Percentiles rank a stretch among this genome's conserved stretches.
Conservation (phyloP, 1,284 basidiomycete genomes). For the Phenoliferia sp. region DNA sequence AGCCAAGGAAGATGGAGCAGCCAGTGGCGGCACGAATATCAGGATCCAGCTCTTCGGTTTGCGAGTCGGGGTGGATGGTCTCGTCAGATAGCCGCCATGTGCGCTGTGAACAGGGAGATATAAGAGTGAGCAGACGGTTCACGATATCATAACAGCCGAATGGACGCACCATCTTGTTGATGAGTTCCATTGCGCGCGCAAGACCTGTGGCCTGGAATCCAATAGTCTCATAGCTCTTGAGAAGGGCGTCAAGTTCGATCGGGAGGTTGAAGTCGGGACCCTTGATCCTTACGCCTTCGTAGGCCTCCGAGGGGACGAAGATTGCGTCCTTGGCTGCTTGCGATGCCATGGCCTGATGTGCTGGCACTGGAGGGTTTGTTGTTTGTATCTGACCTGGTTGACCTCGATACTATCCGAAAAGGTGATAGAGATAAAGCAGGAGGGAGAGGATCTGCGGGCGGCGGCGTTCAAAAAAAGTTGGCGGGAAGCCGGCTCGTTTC, state of each 20-base stretch:
- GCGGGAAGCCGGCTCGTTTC: too few relatives aligned
- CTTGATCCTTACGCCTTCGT: slow-evolving; percentile 63
- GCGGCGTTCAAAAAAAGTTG: too few relatives aligned
- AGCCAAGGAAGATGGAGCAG: slow-evolving; percentile 91
- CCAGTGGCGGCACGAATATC: slow-evolving; percentile 61
- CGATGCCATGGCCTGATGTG: background rate
- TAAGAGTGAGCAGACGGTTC: background rate
- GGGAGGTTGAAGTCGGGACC: slow-evolving; percentile 81
- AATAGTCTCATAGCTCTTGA: slow-evolving; percentile 78
- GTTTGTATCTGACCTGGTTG: too few relatives aligned
- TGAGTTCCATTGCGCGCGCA: slow-evolving; percentile 79
- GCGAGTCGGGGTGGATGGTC: slow-evolving; percentile 60
- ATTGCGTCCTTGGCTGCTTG: slow-evolving; percentile 26
- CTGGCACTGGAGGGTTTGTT: background rate
- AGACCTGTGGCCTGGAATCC: slow-evolving; percentile 95
- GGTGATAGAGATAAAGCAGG: too few relatives aligned
- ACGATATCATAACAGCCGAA: too few relatives aligned
- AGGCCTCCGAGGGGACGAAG: slow-evolving; percentile 28
- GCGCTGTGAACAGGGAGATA: slow-evolving; percentile 49
- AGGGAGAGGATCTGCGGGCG: too few relatives aligned
- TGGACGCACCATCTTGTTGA: slow-evolving; percentile 75
- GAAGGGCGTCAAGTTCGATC: slow-evolving; percentile 64
- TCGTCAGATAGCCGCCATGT: slow-evolving; percentile 80
- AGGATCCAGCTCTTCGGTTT: slow-evolving; percentile 57
- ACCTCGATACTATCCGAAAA: too few relatives aligned